Conservation (phyloP, 2,329 filamentous ascomycete species). For the Diaporthe nobilis region DNA sequence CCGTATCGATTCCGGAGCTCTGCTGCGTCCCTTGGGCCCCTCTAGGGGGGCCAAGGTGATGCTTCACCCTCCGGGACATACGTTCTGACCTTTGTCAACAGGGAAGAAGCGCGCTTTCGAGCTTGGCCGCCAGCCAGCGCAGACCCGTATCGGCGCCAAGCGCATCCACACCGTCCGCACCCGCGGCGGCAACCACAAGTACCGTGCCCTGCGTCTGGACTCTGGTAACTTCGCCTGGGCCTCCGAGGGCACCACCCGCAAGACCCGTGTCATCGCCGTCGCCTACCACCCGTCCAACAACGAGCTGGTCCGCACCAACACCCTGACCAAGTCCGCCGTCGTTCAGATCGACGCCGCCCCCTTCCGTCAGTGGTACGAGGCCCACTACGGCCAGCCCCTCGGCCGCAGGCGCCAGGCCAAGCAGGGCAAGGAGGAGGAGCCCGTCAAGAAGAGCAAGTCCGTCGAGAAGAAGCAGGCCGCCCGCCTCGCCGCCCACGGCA, state of each 20-base stretch:
- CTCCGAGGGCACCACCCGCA: constrained; percentile 97
- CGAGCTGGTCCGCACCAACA: constrained; percentile 99
- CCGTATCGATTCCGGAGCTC: constrained; percentile 67
- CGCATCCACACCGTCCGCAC: constrained; percentile 58
- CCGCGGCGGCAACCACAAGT: constrained; percentile 95
- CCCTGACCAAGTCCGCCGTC: constrained; percentile 98
- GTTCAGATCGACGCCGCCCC: constrained; percentile 99
- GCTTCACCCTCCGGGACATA: constrained; percentile 61
- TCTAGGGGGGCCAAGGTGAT: background rate
- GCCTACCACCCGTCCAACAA: constrained; percentile 99
- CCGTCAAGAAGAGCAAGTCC: constrained; percentile 92
- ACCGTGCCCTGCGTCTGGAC: constrained; percentile 98
- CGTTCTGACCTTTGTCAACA: constrained; percentile 82
- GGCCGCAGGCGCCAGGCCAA: constrained; percentile 95
- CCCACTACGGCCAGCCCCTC: constrained; percentile 94
- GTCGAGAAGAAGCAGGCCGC: constrained; percentile 97
- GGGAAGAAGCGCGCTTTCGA: constrained; percentile 99
- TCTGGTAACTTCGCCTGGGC: constrained; percentile 99
- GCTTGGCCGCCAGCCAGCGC: constrained; percentile 98
- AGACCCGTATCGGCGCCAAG: constrained; percentile 93
- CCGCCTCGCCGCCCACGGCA: constrained; percentile 85
- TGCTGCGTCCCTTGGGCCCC: constrained; percentile 1
- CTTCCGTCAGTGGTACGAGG: constrained; percentile 99
- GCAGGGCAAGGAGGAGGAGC: constrained; percentile 74
- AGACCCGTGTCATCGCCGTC: constrained; percentile 98